Percentiles rank a stretch among this genome's conserved stretches.
Evolutionary conservation across 805 yeast species (phyloP).

Genomic region (Zygosaccharomyces pseudorouxii): DNA sequence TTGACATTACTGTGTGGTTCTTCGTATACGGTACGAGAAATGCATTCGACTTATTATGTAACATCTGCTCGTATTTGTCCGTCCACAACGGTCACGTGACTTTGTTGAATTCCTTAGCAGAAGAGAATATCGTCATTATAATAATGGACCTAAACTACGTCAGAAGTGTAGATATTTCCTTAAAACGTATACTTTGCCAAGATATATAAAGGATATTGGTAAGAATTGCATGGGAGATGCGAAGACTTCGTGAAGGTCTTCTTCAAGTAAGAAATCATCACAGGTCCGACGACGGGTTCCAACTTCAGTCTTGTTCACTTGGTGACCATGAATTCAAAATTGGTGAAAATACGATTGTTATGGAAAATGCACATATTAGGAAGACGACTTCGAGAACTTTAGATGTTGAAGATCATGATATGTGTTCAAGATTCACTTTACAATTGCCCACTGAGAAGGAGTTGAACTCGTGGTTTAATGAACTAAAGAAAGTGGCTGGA

Average conservation of each 20-base stretch:
- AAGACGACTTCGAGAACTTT: constrained; percentile 7
- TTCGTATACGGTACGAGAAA: too few relatives aligned
- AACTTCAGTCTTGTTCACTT: not conserved
- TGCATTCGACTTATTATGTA: too few relatives aligned
- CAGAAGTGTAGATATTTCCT: too few relatives aligned
- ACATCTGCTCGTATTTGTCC: too few relatives aligned
- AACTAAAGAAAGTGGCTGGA: constrained; percentile 1
- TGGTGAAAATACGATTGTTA: not conserved
- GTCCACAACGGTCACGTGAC: too few relatives aligned
- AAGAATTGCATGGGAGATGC: not conserved
- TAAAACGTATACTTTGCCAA: not conserved
- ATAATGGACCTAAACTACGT: too few relatives aligned
- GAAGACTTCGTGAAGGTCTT: constrained; percentile 1
- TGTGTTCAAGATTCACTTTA: constrained; percentile 38
- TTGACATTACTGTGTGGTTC: too few relatives aligned
- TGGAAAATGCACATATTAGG: not conserved
- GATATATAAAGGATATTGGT: not conserved
- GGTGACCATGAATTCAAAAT: not conserved
- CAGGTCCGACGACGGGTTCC: not conserved
- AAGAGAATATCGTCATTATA: too few relatives aligned
- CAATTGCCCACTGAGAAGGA: constrained; percentile 72
- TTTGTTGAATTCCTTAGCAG: too few relatives aligned
- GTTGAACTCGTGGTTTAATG: constrained; percentile 46
- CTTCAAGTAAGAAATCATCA: not conserved
- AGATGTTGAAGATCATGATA: constrained; percentile 3